Conservation (phyloP, 441 rosid genomes). For the Populus hybrid region DNA sequence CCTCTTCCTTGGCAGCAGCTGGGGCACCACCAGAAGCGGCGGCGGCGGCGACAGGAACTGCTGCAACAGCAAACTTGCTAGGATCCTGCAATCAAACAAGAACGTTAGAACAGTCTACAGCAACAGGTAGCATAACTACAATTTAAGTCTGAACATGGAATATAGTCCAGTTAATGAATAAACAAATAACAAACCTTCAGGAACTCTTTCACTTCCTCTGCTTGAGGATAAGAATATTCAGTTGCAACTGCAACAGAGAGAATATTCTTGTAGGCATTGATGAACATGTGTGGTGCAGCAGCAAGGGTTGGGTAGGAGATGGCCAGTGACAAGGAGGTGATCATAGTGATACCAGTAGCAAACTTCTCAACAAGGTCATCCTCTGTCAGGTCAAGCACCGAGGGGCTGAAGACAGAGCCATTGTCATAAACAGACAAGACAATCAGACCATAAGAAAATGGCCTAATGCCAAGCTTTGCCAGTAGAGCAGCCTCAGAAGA, state of each 20-base stretch:
- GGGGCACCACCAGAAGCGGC: conserved; percentile 21
- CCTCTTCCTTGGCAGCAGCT: conserved; percentile 42
- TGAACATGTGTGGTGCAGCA: conserved; percentile 83
- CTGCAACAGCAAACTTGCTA: conserved; percentile 56
- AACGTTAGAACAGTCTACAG: background rate
- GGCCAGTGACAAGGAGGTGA: conserved; percentile 61
- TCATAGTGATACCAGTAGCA: conserved; percentile 59
- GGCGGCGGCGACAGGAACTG: conserved; percentile 29
- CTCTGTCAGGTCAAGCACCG: conserved; percentile 65
- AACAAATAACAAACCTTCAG: conserved; percentile 42
- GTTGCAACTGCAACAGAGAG: conserved; percentile 62
- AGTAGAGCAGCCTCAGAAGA: conserved; percentile 84
- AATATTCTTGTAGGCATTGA: conserved; percentile 79
- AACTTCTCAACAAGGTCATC: conserved; percentile 72
- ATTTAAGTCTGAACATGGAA: background rate
- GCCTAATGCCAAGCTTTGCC: conserved; percentile 74
- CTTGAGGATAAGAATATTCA: conserved; percentile 68
- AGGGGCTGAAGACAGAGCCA: conserved; percentile 71
- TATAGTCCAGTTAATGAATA: background rate
- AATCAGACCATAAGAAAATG: conserved; percentile 79
- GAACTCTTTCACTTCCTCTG: conserved; percentile 79
- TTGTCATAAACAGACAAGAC: conserved; percentile 61
- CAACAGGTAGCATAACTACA: background rate
- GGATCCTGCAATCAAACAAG: conserved; percentile 52
- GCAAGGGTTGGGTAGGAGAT: conserved; percentile 75